Base-by-base conservation (phyloP, 2,329 filamentous ascomycete genomes). In the Colletotrichum spaethianum region DNA sequence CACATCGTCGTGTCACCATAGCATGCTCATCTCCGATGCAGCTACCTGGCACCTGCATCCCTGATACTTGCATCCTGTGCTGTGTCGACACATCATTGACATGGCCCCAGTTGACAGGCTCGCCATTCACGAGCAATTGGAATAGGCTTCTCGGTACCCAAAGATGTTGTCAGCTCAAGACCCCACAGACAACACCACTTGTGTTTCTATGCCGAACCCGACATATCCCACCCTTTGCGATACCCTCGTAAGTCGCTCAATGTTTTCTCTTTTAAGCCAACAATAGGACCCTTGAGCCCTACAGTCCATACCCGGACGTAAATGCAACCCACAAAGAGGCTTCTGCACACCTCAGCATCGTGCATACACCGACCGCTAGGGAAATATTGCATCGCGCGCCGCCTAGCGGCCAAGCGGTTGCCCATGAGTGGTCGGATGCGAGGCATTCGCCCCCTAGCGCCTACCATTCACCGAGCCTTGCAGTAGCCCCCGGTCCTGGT, bases 381-480 rank as follows among this genome's bases (percentile, higher is more conserved):
- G 38, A 69, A 59, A 52, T 63, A 64, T 69, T 63, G 69, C 69
- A 60, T 63, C 53, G 48, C 42, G 59, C 69, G 36, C 33, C 59
- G 44, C 52, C 53, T 48, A 48, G 23, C 11, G 61, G 59, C 36
- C 52, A 36, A 31, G 33, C 38, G 16, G 12, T 33, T 36, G 18
- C 38, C 53, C 53, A 14, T 63, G 59, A 72, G 31, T 72, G 65
- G 69, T 38, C 60, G 42, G 23, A 55, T 63, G 52, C 40, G 50
- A 33, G 56, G 65, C 65, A 69, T 64, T 59, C 65, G 53, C 59
- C 59, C 36, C 9, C 31, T 72, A 69, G 69, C 69, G 65, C 60
- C 31, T 48, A 42, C 31, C 66, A 42, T 53, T 64, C 59, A 48
- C 69, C 69, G 69, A 72, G 59, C 65, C 59, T 60, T 72, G 69